Percentiles rank a stretch among this genome's conserved stretches.
Evolutionary conservation across 257 asterid species (phyloP).

Genomic region (Asclepias syriaca): DNA sequence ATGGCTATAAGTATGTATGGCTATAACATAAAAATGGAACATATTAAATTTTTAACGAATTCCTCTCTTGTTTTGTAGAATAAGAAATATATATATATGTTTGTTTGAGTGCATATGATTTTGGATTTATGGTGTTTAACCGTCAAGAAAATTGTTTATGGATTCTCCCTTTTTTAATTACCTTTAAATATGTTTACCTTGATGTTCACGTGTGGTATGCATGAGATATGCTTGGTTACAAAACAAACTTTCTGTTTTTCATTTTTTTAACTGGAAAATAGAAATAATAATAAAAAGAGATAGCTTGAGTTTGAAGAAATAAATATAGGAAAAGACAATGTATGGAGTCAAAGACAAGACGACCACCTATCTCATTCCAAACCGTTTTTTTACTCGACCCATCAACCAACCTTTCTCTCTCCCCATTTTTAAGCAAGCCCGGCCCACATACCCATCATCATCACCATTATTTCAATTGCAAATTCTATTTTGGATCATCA

Average conservation of each 20-base stretch:
- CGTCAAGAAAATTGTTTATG: not conserved
- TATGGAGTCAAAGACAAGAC: constrained; percentile 59
- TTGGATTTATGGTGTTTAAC: not conserved
- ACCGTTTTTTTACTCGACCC: constrained; percentile 52
- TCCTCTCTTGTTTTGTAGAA: no score
- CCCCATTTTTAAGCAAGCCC: constrained; percentile 61
- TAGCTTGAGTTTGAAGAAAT: constrained; percentile 52
- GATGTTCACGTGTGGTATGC: constrained; percentile 42
- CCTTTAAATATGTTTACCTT: constrained; percentile 2
- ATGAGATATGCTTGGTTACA: constrained; percentile 26
- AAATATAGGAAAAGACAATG: constrained; percentile 26
- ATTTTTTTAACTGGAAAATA: not conserved
- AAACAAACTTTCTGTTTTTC: constrained; percentile 33
- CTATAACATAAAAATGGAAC: no score
- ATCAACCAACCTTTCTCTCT: constrained; percentile 29
- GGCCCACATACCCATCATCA: constrained; percentile 52
- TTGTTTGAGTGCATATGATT: not conserved
- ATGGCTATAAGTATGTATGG: no score
- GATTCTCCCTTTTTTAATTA: not conserved
- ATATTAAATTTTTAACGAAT: no score
- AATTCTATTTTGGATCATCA: constrained; percentile 4
- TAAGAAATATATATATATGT: not conserved
- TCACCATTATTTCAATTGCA: constrained; percentile 32
- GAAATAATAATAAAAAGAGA: not conserved
- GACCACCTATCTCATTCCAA: constrained; percentile 47